Evolutionary conservation across 805 yeast genomes (phyloP).

Genomic region (Lipomyces yamanashiensis): DNA sequence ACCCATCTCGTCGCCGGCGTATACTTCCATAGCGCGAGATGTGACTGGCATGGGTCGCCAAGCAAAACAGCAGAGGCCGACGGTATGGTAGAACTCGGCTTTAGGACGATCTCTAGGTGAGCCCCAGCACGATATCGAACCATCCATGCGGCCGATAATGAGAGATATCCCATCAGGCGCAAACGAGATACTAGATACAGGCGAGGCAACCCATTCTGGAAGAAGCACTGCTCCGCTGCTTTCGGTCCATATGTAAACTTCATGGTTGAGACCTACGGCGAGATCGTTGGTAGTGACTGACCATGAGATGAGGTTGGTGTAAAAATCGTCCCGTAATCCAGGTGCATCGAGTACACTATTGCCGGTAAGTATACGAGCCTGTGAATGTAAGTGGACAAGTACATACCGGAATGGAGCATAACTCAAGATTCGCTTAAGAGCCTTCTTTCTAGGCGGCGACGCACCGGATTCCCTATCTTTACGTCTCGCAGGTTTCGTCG

Average conservation of each 20-base stretch:
- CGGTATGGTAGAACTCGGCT: conserved; percentile 33
- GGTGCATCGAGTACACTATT: conserved; percentile 67
- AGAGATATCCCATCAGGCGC: conserved; percentile 57
- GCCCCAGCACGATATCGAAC: conserved; percentile 55
- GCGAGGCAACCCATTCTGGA: conserved; percentile 46
- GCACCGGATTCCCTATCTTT: neutral
- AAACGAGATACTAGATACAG: conserved; percentile 52
- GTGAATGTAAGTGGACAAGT: too few relatives aligned
- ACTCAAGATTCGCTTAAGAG: conserved; percentile 16
- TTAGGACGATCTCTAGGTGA: conserved; percentile 10
- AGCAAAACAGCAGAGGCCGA: conserved; percentile 37
- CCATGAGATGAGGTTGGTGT: conserved; percentile 78
- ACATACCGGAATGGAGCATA: conserved; percentile 30
- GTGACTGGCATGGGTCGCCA: conserved; percentile 34
- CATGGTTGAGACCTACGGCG: conserved; percentile 67
- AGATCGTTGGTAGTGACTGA: conserved; percentile 55
- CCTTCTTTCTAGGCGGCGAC: conserved; percentile 1
- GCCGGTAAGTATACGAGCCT: neutral
- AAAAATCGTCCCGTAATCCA: conserved; percentile 73
- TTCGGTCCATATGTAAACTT: conserved; percentile 68
- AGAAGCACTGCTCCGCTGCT: conserved; percentile 53
- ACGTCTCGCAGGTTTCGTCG: conserved; percentile 17
- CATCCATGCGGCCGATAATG: conserved; percentile 63
- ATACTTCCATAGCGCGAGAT: conserved; percentile 22
- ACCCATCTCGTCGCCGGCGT: conserved; percentile 40